Evolutionary conservation across 306 rosid species (phyloP), one percentile per base, ranked within the genome.

Genomic region (Fagus crenata): DNA sequence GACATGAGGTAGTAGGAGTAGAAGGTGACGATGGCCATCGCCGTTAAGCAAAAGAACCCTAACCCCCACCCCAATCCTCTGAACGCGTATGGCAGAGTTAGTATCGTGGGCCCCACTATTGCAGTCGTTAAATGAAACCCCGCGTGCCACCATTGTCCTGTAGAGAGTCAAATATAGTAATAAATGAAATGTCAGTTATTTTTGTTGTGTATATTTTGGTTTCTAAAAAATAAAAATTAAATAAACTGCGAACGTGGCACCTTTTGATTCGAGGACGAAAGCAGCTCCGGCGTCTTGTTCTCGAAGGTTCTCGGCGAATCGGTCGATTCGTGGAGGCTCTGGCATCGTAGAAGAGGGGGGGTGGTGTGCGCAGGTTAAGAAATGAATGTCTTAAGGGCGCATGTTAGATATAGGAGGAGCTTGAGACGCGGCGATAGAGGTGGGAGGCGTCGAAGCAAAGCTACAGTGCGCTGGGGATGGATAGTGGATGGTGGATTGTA

Each of bases 91-190:
- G 97, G 96, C 78, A 95, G 79, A 37, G 97, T 85, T 59, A 95
- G 86, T 14, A 92, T 87, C 5, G 97, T 89, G 9, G 99, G 99
- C 3, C 99, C 99, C 0, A 95, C 99, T 1, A 95, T 95, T 68
- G 99, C 97, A 84, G 99, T 95, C 69, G 97, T 94, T 71, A 94
- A 74, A 74, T 94, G 98, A 67, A 89, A 94, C 4, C 98, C 98
- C 4, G 97, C 98, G 12, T 94, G 98, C 97, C 97, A 94, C 98
- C 98, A 94, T 63, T 94, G 15, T 54, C 98, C 98, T 91, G 12
- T 56, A 3, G 6, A 8, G 6, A 4, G 56, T 2, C 18, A 13
- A 53, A 11, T 39, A 37, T 51, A 49, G 8, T 51, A 2, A 46
- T 46, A 9, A 9, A 12, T 46, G 11, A 14, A 22, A 22, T 22